Conservation (phyloP, 225 moss, liverwort and hornwort species). For the Neckera pumila region DNA sequence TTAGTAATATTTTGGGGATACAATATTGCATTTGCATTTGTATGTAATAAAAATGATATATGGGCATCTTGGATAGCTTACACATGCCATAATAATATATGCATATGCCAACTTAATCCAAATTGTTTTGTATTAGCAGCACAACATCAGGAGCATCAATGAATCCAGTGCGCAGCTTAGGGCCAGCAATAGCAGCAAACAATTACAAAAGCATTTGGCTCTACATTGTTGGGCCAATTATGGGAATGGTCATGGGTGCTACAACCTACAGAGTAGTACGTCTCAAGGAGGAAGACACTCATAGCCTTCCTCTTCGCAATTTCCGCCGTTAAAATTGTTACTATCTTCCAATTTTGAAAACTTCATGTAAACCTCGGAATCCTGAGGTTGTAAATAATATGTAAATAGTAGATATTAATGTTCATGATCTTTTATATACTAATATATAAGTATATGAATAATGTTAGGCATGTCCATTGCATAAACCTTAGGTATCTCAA, state of each 20-base stretch:
- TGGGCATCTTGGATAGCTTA: no score
- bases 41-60: accelerated
- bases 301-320: background rate
- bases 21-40: background rate
- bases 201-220: slow-evolving; percentile 26
- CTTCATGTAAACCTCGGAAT: accelerated
- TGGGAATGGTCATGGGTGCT: background rate
- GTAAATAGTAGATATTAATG: background rate
- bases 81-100: accelerated
- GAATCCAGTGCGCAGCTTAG: slow-evolving; percentile 32
- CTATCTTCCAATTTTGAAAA: accelerated
- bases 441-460: background rate
- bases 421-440: background rate
- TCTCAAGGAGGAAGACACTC: background rate
- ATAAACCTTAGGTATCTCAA: background rate
- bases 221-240: slow-evolving; percentile 9
- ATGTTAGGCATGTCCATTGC: background rate
- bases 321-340: background rate
- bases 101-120: accelerated
- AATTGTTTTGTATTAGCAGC: background rate
- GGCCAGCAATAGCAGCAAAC: slow-evolving; percentile 21
- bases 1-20: accelerated
- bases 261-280: background rate
- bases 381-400: accelerated
- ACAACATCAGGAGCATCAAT: slow-evolving; percentile 30